Percentiles rank a stretch among this genome's conserved stretches.
These are phyloP conservation scores for Euclidium syriacum DNA, from an alignment of 345 rosid species.

Conservation along the genomic window DNA sequence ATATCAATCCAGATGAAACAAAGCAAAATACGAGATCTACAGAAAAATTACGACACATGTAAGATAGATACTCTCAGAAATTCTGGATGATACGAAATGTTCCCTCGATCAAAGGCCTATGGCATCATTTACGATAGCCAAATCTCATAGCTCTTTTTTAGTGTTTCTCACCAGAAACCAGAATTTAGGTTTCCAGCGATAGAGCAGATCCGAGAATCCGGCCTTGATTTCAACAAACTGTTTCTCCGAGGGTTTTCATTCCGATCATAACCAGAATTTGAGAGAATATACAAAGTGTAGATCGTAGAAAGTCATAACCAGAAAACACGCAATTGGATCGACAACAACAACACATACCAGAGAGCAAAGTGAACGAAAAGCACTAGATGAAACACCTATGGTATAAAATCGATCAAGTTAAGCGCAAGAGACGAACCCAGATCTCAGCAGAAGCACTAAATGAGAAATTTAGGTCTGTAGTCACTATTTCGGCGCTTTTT, in stretches of 20 bases:
- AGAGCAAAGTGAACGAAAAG: too few relatives aligned
- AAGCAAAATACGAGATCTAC: background rate
- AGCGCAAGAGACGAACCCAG: too few relatives aligned
- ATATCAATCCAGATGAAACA: too few relatives aligned
- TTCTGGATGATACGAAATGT: slow-evolving; percentile 17
- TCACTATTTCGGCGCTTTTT: too few relatives aligned
- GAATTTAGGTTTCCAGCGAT: background rate
- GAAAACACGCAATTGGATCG: too few relatives aligned
- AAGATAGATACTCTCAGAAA: background rate
- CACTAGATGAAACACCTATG: too few relatives aligned
- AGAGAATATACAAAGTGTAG: background rate
- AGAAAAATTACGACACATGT: background rate
- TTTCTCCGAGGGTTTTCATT: slow-evolving; percentile 26
- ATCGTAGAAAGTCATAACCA: too few relatives aligned
- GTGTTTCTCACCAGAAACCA: slow-evolving; percentile 29
- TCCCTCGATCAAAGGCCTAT: slow-evolving; percentile 32
- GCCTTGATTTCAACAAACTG: slow-evolving; percentile 12
- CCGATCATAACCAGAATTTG: background rate
- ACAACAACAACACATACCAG: too few relatives aligned
- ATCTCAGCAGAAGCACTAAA: too few relatives aligned
- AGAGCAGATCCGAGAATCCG: slow-evolving; percentile 25
- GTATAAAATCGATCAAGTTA: too few relatives aligned
- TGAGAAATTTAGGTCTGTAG: too few relatives aligned
- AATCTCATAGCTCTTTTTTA: slow-evolving; percentile 20
- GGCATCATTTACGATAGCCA: slow-evolving; percentile 21